These are phyloP conservation scores for Delonix regia DNA, from an alignment of 306 rosid genomes.

Conservation along the genomic window DNA sequence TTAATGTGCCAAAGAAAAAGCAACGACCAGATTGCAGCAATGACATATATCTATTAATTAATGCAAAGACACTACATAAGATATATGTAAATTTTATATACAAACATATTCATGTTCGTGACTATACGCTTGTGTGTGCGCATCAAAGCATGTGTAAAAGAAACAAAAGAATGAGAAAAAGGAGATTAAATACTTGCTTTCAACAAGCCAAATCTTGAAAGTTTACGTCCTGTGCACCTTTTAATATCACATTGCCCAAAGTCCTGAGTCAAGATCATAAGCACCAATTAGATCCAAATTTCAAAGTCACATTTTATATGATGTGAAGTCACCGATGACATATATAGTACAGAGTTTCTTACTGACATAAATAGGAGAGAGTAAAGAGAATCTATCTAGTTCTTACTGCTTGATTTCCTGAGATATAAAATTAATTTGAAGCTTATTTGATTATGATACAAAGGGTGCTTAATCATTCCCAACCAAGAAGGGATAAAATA, in stretches of 20 bases:
- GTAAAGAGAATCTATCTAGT: not conserved
- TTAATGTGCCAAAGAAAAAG: slow-evolving; percentile 1
- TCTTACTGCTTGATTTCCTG: not conserved
- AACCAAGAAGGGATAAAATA: not conserved
- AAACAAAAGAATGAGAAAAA: slow-evolving; percentile 18
- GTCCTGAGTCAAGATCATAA: slow-evolving; percentile 61
- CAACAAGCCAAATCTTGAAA: slow-evolving; percentile 78
- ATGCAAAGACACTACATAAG: not conserved
- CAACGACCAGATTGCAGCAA: slow-evolving; percentile 10
- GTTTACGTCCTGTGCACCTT: slow-evolving; percentile 95
- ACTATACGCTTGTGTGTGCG: not conserved
- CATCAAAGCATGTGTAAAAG: not conserved
- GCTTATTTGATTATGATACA: not conserved
- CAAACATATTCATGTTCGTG: slow-evolving; percentile 7
- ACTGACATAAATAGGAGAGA: not conserved
- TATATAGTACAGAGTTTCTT: not conserved
- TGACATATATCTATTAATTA: not conserved
- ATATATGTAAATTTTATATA: not conserved
- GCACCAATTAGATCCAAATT: slow-evolving; percentile 35
- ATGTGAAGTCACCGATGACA: slow-evolving; percentile 2
- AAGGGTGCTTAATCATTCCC: not conserved
- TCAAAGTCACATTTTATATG: not conserved
- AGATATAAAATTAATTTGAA: not conserved
- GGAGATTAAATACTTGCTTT: slow-evolving; percentile 59
- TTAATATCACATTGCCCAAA: slow-evolving; percentile 94